phyloP scores from a whole-genome alignment of 1,284 basidiomycete species.

The Xanthoconium separans region DNA sequence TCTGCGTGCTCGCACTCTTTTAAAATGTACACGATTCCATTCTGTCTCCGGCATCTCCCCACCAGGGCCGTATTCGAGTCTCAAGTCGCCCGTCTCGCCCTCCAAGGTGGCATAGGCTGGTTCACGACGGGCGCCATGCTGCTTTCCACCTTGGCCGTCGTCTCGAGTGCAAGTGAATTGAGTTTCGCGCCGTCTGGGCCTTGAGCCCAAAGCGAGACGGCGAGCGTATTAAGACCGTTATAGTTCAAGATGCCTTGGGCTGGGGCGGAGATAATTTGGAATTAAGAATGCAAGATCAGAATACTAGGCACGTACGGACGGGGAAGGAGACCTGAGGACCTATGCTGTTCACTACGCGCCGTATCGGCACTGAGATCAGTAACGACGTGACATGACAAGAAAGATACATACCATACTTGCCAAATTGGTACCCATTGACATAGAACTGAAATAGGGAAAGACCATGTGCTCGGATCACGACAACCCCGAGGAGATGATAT shows the following conservation, averaged over 20 bases:
- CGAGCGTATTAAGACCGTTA: conserved; percentile 47
- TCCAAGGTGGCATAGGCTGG: conserved; percentile 41
- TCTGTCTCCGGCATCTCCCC: not conserved
- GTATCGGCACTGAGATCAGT: not conserved
- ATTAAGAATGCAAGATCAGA: conserved; percentile 5
- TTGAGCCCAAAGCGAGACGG: conserved; percentile 47
- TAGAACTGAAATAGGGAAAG: conserved; percentile 17
- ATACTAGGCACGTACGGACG: conserved; percentile 19
- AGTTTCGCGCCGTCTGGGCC: conserved; percentile 40
- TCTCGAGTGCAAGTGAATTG: conserved; percentile 37
- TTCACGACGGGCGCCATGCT: conserved; percentile 39
- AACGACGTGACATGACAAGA: not conserved
- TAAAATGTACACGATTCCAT: not conserved
- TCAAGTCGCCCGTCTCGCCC: conserved; percentile 27
- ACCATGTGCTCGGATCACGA: not conserved
- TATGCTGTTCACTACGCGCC: conserved; percentile 19
- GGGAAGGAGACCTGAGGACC: conserved; percentile 28
- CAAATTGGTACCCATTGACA: conserved; percentile 30
- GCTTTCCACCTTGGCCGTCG: conserved; percentile 41
- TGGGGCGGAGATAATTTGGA: conserved; percentile 10
- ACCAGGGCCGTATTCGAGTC: too few relatives aligned
- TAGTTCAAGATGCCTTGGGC: conserved; percentile 53
- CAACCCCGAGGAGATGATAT: not conserved
- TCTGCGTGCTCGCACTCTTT: not conserved
- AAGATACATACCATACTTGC: conserved; percentile 25